These are phyloP conservation scores for Corymbia citriodora DNA, from an alignment of 441 rosid genomes.

Conservation along the genomic window DNA sequence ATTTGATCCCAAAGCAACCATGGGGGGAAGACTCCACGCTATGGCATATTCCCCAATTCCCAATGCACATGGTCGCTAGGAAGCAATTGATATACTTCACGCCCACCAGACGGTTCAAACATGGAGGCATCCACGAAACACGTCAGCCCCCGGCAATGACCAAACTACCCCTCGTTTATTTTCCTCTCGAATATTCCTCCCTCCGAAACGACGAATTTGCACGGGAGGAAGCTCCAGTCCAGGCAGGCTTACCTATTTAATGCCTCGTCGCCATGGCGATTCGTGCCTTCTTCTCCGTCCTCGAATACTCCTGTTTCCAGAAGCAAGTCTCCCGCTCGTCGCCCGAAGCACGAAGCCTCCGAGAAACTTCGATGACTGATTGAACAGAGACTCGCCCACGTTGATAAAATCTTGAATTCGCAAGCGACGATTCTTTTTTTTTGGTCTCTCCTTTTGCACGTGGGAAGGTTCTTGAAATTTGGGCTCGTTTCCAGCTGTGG, in stretches of 20 bases:
- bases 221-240: background rate
- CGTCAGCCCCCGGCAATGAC: background rate
- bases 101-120: background rate
- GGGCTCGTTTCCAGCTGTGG: background rate
- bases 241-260: conserved; percentile 20
- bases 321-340: background rate
- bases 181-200: background rate
- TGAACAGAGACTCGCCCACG: background rate
- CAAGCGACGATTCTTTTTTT: background rate
- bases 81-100: background rate
- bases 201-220: background rate
- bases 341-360: conserved; percentile 9
- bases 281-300: background rate
- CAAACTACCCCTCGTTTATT: background rate
- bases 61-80: background rate
- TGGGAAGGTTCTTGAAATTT: background rate
- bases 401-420: background rate
- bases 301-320: background rate
- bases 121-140: background rate
- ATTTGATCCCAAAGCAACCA: background rate
- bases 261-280: background rate
- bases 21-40: background rate
- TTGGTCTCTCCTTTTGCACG: background rate
- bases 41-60: background rate
- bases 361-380: conserved; percentile 1